Percentiles rank a stretch among this genome's conserved stretches.
phyloP scores from a whole-genome alignment of 805 yeast species.

The Sporopachydermia lactativora region DNA sequence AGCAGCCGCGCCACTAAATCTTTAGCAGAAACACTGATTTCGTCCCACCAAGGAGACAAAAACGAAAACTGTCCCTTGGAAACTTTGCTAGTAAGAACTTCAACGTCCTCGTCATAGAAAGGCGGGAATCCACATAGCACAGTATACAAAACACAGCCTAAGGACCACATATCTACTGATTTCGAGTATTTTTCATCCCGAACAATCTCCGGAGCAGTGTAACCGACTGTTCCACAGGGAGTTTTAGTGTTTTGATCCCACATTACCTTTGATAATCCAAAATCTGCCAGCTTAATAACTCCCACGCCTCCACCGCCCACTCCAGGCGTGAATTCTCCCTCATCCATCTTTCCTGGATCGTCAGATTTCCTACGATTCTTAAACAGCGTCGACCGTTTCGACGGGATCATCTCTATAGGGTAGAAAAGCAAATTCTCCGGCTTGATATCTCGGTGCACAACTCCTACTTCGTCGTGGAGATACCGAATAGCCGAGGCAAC shows the following conservation, averaged over 20 bases:
- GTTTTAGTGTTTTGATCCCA: slow-evolving; percentile 41
- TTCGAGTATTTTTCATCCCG: slow-evolving; percentile 45
- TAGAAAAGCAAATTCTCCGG: slow-evolving; percentile 64
- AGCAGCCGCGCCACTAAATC: slow-evolving; percentile 50
- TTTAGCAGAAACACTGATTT: slow-evolving; percentile 57
- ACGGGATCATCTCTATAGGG: slow-evolving; percentile 39
- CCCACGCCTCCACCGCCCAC: slow-evolving; percentile 57
- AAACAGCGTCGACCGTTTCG: background rate
- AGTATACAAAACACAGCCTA: slow-evolving; percentile 59
- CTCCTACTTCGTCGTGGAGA: slow-evolving; percentile 58
- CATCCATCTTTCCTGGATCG: slow-evolving; percentile 45
- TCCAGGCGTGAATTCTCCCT: slow-evolving; percentile 38
- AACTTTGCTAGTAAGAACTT: slow-evolving; percentile 52
- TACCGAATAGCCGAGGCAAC: slow-evolving; percentile 52
- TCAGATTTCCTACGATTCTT: slow-evolving; percentile 31
- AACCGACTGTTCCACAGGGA: slow-evolving; percentile 68
- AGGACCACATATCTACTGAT: slow-evolving; percentile 61
- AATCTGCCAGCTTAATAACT: slow-evolving; percentile 49
- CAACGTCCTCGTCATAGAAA: slow-evolving; percentile 52
- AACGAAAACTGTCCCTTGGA: slow-evolving; percentile 62
- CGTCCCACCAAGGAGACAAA: slow-evolving; percentile 83
- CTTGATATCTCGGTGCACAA: slow-evolving; percentile 74
- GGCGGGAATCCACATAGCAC: slow-evolving; percentile 65
- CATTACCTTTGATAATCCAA: slow-evolving; percentile 51
- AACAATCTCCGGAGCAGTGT: slow-evolving; percentile 63